Evolutionary conservation across 805 yeast genomes (phyloP).

Genomic region (Candida namnaoensis): DNA sequence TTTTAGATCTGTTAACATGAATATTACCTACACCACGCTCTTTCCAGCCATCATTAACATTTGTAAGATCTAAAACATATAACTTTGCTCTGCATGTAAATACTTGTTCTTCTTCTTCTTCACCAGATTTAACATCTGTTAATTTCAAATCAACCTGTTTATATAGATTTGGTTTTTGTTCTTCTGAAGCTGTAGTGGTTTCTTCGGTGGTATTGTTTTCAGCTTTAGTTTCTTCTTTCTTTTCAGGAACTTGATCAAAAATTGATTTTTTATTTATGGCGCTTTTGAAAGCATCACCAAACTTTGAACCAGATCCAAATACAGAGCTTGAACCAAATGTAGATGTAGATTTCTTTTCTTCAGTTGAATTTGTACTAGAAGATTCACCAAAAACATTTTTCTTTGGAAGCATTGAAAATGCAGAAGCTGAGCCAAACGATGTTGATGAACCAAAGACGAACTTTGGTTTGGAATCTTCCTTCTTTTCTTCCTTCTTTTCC

Average conservation of each 20-base stretch:
- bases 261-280: slow-evolving; percentile 47
- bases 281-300: slow-evolving; percentile 46
- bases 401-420: slow-evolving; percentile 3
- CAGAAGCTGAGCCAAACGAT: slow-evolving; percentile 24
- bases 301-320: slow-evolving; percentile 39
- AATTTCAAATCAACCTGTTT: slow-evolving; percentile 53
- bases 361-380: slow-evolving; percentile 1
- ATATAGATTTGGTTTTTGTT: slow-evolving; percentile 25
- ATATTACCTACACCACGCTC: slow-evolving; percentile 88
- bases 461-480: slow-evolving; percentile 21
- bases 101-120: slow-evolving; percentile 70
- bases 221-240: slow-evolving; percentile 9
- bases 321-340: slow-evolving; percentile 10
- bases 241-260: slow-evolving; percentile 31
- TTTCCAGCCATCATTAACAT: slow-evolving; percentile 79
- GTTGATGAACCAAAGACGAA: slow-evolving; percentile 48
- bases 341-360: slow-evolving; percentile 10
- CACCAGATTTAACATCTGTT: slow-evolving; percentile 72
- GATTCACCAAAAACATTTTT: slow-evolving; percentile 1
- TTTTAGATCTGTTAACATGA: slow-evolving; percentile 53
- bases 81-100: slow-evolving; percentile 71
- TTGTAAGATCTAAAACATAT: slow-evolving; percentile 62
- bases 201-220: background rate
- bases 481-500: background rate
- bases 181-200: too few relatives aligned